These are phyloP conservation scores for Oryza australiensis DNA, from an alignment of 176 grass and related monocot species.

Conservation along the genomic window DNA sequence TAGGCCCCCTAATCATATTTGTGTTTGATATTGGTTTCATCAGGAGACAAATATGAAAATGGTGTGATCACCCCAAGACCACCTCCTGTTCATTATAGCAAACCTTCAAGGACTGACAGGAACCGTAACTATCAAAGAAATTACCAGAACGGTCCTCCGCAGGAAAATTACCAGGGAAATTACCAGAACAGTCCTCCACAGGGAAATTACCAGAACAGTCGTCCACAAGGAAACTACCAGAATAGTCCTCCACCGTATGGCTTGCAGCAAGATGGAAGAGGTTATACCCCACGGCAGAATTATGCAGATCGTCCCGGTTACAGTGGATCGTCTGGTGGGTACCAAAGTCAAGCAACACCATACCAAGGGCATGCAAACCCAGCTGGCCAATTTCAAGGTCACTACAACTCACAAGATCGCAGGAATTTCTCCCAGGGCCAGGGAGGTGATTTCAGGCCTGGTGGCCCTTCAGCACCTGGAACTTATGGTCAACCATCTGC, in stretches of 20 bases:
- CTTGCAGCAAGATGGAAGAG: slow-evolving; percentile 44
- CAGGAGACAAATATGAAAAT: slow-evolving; percentile 95
- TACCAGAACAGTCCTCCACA: slow-evolving; percentile 46
- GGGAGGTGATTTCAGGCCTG: slow-evolving; percentile 33
- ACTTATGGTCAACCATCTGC: slow-evolving; percentile 32
- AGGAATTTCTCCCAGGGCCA: slow-evolving; percentile 57
- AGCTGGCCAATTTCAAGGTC: slow-evolving; percentile 45
- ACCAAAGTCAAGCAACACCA: slow-evolving; percentile 27
- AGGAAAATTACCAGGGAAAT: slow-evolving; percentile 40
- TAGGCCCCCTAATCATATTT: neutral
- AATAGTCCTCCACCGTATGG: slow-evolving; percentile 40
- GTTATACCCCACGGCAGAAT: no score
- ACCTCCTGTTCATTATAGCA: slow-evolving; percentile 76
- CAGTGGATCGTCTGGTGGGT: slow-evolving; percentile 41
- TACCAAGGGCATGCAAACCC: slow-evolving; percentile 56
- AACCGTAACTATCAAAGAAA: slow-evolving; percentile 54
- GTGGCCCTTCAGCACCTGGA: slow-evolving; percentile 40
- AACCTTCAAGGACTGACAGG: slow-evolving; percentile 54
- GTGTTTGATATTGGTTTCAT: slow-evolving; percentile 19
- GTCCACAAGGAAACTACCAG: slow-evolving; percentile 44
- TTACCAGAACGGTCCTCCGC: slow-evolving; percentile 44
- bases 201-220: slow-evolving; percentile 52
- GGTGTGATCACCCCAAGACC: slow-evolving; percentile 79
- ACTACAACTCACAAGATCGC: slow-evolving; percentile 52
- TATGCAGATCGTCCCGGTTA: slow-evolving; percentile 31